phyloP scores from a whole-genome alignment of 306 rosid genomes.

The Phaseolus lunatus region DNA sequence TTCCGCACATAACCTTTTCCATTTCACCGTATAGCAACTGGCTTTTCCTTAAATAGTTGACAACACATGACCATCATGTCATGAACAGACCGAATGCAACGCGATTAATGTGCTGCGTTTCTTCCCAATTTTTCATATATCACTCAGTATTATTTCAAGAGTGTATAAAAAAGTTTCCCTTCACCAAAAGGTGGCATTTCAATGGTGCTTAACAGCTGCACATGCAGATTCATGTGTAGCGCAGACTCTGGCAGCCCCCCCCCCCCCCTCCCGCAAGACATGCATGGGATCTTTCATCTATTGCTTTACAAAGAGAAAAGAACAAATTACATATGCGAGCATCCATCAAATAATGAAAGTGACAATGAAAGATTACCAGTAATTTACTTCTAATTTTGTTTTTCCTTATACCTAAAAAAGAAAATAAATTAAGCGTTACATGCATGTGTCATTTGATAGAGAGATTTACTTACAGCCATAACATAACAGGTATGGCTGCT shows the following conservation, averaged over 20 bases:
- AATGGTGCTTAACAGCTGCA: conserved; percentile 46
- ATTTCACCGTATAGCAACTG: conserved; percentile 20
- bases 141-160: conserved; percentile 25
- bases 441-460: neutral
- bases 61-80: neutral
- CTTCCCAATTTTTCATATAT: conserved; percentile 22
- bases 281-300: conserved; percentile 36
- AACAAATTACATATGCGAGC: conserved; percentile 4
- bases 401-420: neutral
- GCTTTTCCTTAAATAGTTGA: conserved; percentile 39
- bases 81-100: neutral
- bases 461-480: neutral
- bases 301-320: conserved; percentile 36
- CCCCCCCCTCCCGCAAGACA: conserved; percentile 40
- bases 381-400: neutral
- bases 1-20: conserved; percentile 10
- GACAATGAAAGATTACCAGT: conserved; percentile 40
- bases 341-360: conserved; percentile 35
- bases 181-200: conserved; percentile 24
- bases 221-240: conserved; percentile 37
- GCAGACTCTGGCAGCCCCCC: conserved; percentile 2
- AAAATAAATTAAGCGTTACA: neutral
- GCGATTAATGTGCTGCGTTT: neutral
- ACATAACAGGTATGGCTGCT: neutral
- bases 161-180: neutral